A percentile compares a stretch with the other conserved stretches of the same genome.
phyloP scores from a whole-genome alignment of 768 basidiomycete species.

The Lactarius akahatsu region DNA sequence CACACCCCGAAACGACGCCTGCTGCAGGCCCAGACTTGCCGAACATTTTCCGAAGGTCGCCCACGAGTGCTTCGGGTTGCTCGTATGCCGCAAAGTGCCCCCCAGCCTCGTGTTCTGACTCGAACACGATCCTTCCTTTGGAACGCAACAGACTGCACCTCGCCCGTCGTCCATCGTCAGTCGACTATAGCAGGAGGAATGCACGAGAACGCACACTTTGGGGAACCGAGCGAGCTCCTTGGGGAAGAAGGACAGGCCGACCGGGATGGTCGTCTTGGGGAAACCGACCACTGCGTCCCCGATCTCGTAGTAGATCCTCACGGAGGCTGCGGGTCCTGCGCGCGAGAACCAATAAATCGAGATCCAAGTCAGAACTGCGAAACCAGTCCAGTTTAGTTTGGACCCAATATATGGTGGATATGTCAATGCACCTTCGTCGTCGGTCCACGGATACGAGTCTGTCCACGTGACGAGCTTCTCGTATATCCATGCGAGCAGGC shows the following conservation, averaged over 20 bases:
- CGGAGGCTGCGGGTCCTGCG: conserved; percentile 55
- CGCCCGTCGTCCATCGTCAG: background rate
- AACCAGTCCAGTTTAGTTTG: background rate
- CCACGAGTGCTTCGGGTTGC: conserved; percentile 46
- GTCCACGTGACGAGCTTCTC: conserved; percentile 35
- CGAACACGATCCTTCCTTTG: conserved; percentile 45
- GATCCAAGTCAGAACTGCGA: conserved; percentile 58
- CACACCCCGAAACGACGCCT: conserved; percentile 43
- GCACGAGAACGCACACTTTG: conserved; percentile 37
- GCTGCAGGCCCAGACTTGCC: conserved; percentile 50
- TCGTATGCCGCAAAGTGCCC: conserved; percentile 60
- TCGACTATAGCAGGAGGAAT: background rate
- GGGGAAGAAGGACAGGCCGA: conserved; percentile 54
- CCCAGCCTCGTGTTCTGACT: conserved; percentile 50
- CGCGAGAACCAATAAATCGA: conserved; percentile 61
- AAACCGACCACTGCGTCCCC: background rate
- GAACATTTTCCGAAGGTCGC: conserved; percentile 57
- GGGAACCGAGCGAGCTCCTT: conserved; percentile 43
- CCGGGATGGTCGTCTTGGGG: conserved; percentile 38
- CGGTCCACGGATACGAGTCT: conserved; percentile 53
- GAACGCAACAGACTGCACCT: conserved; percentile 30
- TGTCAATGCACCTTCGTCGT: conserved; percentile 47
- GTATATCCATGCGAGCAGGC: conserved; percentile 39
- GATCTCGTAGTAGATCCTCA: conserved; percentile 58
- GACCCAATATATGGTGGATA: background rate